phyloP scores from a whole-genome alignment of 257 asterid species.

The Nicotiana obtusifolia region DNA sequence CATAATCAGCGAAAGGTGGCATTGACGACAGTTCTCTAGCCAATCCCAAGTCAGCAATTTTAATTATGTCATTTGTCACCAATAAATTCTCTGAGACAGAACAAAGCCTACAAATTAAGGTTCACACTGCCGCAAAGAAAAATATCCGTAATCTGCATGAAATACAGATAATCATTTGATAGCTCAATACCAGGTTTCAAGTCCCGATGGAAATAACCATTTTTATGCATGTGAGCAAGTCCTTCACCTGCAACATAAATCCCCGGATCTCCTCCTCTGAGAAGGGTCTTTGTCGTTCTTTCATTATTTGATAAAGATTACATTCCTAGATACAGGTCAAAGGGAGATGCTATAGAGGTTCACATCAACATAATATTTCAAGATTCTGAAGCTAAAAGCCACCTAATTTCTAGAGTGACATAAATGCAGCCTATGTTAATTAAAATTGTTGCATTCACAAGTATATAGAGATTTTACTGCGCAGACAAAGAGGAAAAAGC shows the following conservation, averaged over 20 bases:
- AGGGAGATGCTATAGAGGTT: no score
- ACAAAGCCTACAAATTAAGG: not conserved
- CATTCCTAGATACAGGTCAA: conserved; percentile 45
- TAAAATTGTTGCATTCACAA: no score
- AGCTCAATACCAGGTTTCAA: conserved; percentile 71
- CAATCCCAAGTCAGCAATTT: conserved; percentile 92
- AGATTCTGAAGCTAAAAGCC: no score
- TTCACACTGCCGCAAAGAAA: no score
- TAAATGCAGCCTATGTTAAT: no score
- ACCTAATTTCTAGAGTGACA: no score
- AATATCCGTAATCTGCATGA: no score
- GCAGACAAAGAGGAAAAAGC: no score
- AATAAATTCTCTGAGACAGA: conserved; percentile 67
- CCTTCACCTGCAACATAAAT: conserved; percentile 80
- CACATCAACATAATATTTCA: no score
- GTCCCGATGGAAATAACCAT: conserved; percentile 83
- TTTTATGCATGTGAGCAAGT: conserved; percentile 68
- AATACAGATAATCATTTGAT: no score
- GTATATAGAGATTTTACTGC: no score
- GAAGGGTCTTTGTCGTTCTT: conserved; percentile 49
- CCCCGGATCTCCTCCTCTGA: conserved; percentile 71
- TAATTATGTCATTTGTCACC: conserved; percentile 62
- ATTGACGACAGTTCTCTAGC: conserved; percentile 80
- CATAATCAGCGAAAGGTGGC: conserved; percentile 94
- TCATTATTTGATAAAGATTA: conserved; percentile 80